Conservation (phyloP, 2,329 filamentous ascomycete species). For the Xylariaceae sp. region DNA sequence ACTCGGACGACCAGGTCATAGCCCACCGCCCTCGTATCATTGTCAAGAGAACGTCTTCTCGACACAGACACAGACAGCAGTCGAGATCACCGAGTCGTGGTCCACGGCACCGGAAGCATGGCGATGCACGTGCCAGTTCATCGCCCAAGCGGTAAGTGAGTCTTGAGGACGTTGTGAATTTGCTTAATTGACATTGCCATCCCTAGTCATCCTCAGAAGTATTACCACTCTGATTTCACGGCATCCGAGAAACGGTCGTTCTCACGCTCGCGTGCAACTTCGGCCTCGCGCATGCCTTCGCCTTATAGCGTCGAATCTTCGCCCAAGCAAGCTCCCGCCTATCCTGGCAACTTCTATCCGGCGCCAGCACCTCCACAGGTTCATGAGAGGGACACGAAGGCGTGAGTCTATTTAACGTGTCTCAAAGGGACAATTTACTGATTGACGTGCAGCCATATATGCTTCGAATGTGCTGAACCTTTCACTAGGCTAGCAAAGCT, state of each 20-base stretch:
- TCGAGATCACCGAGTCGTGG: slow-evolving; percentile 28
- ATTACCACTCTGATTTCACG: slow-evolving; percentile 32
- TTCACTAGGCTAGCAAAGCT: slow-evolving; percentile 62
- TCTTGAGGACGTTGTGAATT: neutral
- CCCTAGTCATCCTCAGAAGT: slow-evolving; percentile 25
- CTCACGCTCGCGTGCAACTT: slow-evolving; percentile 33
- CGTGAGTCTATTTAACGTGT: slow-evolving; percentile 23
- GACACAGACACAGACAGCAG: slow-evolving; percentile 23
- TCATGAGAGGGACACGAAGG: slow-evolving; percentile 27
- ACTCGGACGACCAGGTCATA: slow-evolving; percentile 14
- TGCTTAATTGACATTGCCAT: slow-evolving; percentile 17
- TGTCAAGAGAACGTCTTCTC: slow-evolving; percentile 22
- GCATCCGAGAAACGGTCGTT: slow-evolving; percentile 32
- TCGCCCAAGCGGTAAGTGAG: slow-evolving; percentile 31
- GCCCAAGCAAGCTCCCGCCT: slow-evolving; percentile 33
- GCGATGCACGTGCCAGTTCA: slow-evolving; percentile 25
- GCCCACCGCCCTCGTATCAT: slow-evolving; percentile 14
- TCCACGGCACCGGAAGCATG: slow-evolving; percentile 21
- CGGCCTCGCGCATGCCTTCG: slow-evolving; percentile 33
- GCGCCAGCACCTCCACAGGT: slow-evolving; percentile 22
- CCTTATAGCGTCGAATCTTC: slow-evolving; percentile 36
- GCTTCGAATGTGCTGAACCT: slow-evolving; percentile 66
- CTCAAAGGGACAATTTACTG: slow-evolving; percentile 20
- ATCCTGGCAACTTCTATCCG: slow-evolving; percentile 30
- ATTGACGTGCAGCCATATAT: slow-evolving; percentile 53